Conservation (phyloP, 2,329 filamentous ascomycete genomes). For the Phialocephala sp. region DNA sequence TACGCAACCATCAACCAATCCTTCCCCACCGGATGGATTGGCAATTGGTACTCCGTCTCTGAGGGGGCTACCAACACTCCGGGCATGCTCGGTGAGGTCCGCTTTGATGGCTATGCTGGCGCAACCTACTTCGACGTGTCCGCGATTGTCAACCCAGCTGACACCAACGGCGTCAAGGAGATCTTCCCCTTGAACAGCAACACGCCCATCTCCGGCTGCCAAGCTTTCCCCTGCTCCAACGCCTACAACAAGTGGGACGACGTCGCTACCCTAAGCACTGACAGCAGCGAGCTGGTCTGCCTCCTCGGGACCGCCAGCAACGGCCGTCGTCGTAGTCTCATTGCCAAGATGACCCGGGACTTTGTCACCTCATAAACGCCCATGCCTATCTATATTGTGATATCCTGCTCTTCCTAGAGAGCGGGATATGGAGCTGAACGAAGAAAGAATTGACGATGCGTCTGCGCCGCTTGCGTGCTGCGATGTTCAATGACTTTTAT, state of each 20-base stretch:
- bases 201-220: constrained; percentile 55
- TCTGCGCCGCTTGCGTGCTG: constrained; percentile 31
- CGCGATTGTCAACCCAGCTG: constrained; percentile 59
- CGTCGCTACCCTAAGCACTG: constrained; percentile 59
- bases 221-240: constrained; percentile 57
- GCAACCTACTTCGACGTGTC: constrained; percentile 64
- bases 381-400: constrained; percentile 1
- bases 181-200: constrained; percentile 53
- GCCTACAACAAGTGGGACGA: constrained; percentile 61
- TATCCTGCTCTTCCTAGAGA: constrained; percentile 8
- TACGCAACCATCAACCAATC: constrained; percentile 45
- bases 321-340: constrained; percentile 24
- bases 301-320: constrained; percentile 38
- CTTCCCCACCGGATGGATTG: constrained; percentile 48
- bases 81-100: constrained; percentile 60
- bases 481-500: constrained; percentile 27
- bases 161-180: constrained; percentile 59
- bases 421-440: constrained; percentile 4
- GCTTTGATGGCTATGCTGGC: constrained; percentile 55
- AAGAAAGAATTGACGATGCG: constrained; percentile 8
- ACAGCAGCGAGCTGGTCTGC: constrained; percentile 55
- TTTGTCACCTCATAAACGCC: constrained; percentile 27
- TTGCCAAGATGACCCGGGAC: constrained; percentile 24
- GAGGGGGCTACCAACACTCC: constrained; percentile 49
- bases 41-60: constrained; percentile 52